A percentile compares a stretch with the other conserved stretches of the same genome.
Conservation (phyloP, 106 monocot species). For the Platanthera zijinensis region DNA sequence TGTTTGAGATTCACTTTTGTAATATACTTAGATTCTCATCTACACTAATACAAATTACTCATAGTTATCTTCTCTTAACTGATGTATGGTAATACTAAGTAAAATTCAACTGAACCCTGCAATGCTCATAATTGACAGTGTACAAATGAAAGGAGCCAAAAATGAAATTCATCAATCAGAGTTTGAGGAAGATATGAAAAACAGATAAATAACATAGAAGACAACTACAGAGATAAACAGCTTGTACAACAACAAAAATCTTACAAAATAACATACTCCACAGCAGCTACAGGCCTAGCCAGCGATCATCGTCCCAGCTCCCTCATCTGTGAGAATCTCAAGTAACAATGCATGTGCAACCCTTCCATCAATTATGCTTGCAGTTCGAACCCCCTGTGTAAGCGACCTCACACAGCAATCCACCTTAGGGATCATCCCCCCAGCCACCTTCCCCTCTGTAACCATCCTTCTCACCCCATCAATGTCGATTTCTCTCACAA, state of each 20-base stretch:
- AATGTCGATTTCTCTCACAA: conserved; percentile 76
- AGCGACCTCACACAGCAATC: conserved; percentile 73
- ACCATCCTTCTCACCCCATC: conserved; percentile 64
- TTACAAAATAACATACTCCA: not conserved
- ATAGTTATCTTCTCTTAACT: too few species aligned
- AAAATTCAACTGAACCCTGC: too few species aligned
- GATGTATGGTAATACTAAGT: too few species aligned
- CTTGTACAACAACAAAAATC: not conserved
- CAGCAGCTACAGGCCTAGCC: conserved; percentile 29
- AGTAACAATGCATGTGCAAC: conserved; percentile 75
- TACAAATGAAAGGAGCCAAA: too few species aligned
- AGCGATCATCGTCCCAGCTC: conserved; percentile 90
- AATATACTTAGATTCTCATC: too few species aligned
- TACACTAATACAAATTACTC: too few species aligned
- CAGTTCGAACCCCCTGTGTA: conserved; percentile 78
- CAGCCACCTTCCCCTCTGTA: conserved; percentile 70
- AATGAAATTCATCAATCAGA: too few species aligned
- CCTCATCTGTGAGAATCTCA: conserved; percentile 86
- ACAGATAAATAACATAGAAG: too few species aligned
- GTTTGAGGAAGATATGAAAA: too few species aligned
- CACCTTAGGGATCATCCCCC: conserved; percentile 98
- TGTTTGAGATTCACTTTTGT: too few species aligned
- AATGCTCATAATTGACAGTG: too few species aligned
- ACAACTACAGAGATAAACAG: too few species aligned
- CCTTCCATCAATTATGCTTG: conserved; percentile 89